Evolutionary conservation across 768 basidiomycete species (phyloP).

Genomic region (Podaxis sp.): DNA sequence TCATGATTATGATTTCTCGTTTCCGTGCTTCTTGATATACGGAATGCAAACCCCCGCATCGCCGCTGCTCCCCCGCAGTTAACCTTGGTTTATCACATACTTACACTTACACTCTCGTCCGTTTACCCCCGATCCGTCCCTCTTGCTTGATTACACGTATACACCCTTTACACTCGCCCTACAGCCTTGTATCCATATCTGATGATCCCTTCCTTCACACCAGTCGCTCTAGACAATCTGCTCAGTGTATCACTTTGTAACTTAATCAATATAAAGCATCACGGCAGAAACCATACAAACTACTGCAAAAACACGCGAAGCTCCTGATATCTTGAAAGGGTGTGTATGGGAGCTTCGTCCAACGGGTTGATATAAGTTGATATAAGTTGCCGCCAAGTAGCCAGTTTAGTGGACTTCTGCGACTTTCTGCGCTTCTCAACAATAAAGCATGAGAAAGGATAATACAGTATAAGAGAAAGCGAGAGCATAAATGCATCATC

Average conservation of each 20-base stretch:
- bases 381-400: neutral
- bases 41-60: neutral
- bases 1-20: conserved; percentile 24
- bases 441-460: neutral
- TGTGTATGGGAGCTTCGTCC: neutral
- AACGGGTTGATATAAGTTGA: too few relatives aligned
- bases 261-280: conserved; percentile 1
- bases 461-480: neutral
- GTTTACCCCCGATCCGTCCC: neutral
- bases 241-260: conserved; percentile 5
- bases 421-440: neutral
- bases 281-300: neutral
- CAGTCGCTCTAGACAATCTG: neutral
- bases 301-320: neutral
- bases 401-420: neutral
- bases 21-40: neutral
- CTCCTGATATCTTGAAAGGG: neutral
- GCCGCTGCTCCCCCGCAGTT: neutral
- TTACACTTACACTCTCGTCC: neutral
- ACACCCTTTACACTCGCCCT: conserved; percentile 13
- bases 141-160: conserved; percentile 5
- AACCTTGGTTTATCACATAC: neutral
- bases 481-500: neutral
- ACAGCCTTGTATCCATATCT: conserved; percentile 4
- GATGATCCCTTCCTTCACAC: neutral